Base-by-base conservation (phyloP, 2,329 filamentous ascomycete genomes). In the Rhynchosporium agropyri region DNA sequence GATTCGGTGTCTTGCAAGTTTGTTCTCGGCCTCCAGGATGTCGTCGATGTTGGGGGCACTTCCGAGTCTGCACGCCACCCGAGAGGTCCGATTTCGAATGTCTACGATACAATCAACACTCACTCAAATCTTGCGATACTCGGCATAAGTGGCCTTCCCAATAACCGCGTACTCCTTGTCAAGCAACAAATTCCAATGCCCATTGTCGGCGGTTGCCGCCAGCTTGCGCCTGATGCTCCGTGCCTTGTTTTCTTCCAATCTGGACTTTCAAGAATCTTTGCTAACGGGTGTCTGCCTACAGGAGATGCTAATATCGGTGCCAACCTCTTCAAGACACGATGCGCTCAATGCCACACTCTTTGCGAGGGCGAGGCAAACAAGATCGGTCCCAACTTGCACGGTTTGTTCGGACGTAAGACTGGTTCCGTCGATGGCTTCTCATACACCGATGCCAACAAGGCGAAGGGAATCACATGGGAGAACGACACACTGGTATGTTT, bases 361-460 rank as follows among this genome's bases (percentile, higher is more conserved):
- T 92, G 96, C 81, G 85, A 84, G 69, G 89, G 85, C 75, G 95
- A 94, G 81, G 87, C 87, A 81, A 96, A 97, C 92, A 98, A 98
- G 89, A 91, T 97, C 80, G 95, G 95, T 78, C 95, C 95, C 76
- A 92, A 92, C 78, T 89, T 99, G 74, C 88, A 96, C 89, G 95
- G 95, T 78, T 91, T 99, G 72, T 99, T 97, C 79, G 95, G 95
- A 80, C 94, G 95, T 79, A 90, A 97, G 85, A 91, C 91, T 69
- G 95, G 95, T 75, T 85, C 89, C 78, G 91, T 96, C 73, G 89
- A 92, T 53, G 94, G 95, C 72, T 99, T 90, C 88, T 83, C 92
- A 77, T 99, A 98, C 89, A 97, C 95, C 80, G 95, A 99, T 77
- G 95, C 94, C 86, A 99, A 99, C 91, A 98, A 98, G 90, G 83